Base-by-base conservation (phyloP, 2,329 filamentous ascomycete species). In the Beauveria pseudobassiana region DNA sequence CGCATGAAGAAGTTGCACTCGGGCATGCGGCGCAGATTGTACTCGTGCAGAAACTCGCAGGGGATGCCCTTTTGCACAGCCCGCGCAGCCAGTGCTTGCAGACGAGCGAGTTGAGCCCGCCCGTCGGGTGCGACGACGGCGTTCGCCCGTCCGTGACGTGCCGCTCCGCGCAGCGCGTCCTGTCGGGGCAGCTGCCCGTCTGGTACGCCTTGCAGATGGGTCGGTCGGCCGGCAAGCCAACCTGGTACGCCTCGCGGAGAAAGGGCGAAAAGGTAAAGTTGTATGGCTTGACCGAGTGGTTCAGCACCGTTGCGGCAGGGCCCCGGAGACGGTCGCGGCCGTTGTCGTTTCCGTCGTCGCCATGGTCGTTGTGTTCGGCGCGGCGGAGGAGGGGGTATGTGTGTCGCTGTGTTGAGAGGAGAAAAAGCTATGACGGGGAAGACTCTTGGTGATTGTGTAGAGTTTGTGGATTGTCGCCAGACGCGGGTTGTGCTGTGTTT, bases 81-180 rank as follows among this genome's bases (percentile, higher is more conserved):
- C 93, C 93, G 66, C 96, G 90, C 71, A 98, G 87, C 87, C 95
- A 98, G 81, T 98, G 95, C 79, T 99, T 99, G 86, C 95, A 99
- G 64, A 99, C 93, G 18, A 98, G 86, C 71, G 84, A 89, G 77
- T 88, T 90, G 73, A 88, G 88, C 40, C 86, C 86, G 46, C 80
- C 75, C 16, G 74, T 70, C n/a, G 71, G 73, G 63, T 72, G 70
- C 30, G 38, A 30, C 43, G 65, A 63, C 69, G 62, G 46, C 61
- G 62, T 63, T 65, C 65, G 65, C 22, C 70, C 66, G 79, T 74
- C 71, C 34, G 76, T 73, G 63, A 80, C 75, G 78, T 98, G 93
- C 56, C 91, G 89, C 75, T 98, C 92, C 1, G 91, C 86, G 74
- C 95, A 98, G 61, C 85, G 82, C 64, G 88, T 86, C 45, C 93